phyloP scores from a whole-genome alignment of 768 basidiomycete species.

The Omphalotus guepiniiformis region DNA sequence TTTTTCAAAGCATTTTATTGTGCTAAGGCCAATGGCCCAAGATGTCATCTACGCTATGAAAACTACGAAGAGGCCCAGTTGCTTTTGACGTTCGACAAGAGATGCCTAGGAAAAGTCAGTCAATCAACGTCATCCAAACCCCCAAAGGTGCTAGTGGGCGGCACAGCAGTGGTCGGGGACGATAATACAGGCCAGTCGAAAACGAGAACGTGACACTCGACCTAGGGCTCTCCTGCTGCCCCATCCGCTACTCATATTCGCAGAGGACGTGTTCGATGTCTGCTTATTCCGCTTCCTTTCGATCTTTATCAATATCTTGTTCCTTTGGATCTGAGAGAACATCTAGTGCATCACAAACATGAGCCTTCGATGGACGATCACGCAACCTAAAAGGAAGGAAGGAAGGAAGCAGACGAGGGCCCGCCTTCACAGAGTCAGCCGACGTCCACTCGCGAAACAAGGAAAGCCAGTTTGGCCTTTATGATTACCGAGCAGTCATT shows the following conservation, averaged over 20 bases:
- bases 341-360: slow-evolving; percentile 50
- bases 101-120: neutral
- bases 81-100: neutral
- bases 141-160: neutral
- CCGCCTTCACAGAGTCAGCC: neutral
- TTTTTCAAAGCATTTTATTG: no score
- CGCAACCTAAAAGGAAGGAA: slow-evolving; percentile 32
- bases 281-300: slow-evolving; percentile 17
- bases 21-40: neutral
- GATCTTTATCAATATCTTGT: slow-evolving; percentile 24
- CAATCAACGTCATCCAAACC: neutral
- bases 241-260: neutral
- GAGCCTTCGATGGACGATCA: slow-evolving; percentile 50
- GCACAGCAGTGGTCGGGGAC: no score
- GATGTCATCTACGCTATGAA: neutral
- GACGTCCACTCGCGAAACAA: neutral
- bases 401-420: neutral
- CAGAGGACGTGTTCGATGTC: slow-evolving; percentile 3
- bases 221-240: slow-evolving; percentile 1
- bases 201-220: neutral
- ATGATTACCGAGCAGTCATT: slow-evolving; percentile 47
- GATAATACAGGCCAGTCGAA: no score
- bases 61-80: neutral
- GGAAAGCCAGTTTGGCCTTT: neutral
- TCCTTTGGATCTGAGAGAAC: slow-evolving; percentile 51